Evolutionary conservation across 1,139 yeast species (phyloP).

Genomic region (Diutina mesorugosa): DNA sequence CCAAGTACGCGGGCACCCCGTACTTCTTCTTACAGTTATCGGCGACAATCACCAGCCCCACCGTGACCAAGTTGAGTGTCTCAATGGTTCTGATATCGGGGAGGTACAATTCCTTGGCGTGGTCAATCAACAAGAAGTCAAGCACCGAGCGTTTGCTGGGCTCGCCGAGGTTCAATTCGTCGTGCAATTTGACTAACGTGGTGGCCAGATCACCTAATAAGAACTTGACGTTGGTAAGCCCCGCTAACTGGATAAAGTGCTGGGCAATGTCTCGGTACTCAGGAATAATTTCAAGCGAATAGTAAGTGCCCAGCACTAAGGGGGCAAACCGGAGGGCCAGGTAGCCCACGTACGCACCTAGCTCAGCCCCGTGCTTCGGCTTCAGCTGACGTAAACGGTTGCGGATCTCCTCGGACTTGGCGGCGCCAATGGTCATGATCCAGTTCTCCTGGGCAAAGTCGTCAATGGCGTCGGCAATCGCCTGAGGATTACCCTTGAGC

Average conservation of each 20-base stretch:
- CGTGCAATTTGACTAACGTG: slow-evolving; percentile 15
- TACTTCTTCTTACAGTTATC: slow-evolving; percentile 21
- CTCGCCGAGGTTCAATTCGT: slow-evolving; percentile 5
- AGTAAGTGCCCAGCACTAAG: slow-evolving; percentile 17
- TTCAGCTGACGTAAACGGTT: slow-evolving; percentile 12
- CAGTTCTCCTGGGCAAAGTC: background rate
- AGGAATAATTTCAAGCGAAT: slow-evolving; percentile 22
- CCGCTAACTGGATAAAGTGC: slow-evolving; percentile 22
- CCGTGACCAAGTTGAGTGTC: slow-evolving; percentile 22
- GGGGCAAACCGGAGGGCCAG: slow-evolving; percentile 25
- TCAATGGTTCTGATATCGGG: slow-evolving; percentile 33
- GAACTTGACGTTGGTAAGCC: slow-evolving; percentile 19
- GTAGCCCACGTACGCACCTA: slow-evolving; percentile 34
- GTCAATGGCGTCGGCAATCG: slow-evolving; percentile 1
- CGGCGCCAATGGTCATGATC: slow-evolving; percentile 20
- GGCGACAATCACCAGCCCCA: slow-evolving; percentile 28
- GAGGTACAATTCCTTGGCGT: slow-evolving; percentile 23
- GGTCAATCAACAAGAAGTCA: slow-evolving; percentile 31
- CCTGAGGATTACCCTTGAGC: background rate
- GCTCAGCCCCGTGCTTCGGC: slow-evolving; percentile 25
- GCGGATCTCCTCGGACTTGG: slow-evolving; percentile 19
- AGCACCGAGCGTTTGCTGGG: slow-evolving; percentile 6
- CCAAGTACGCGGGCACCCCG: slow-evolving; percentile 28
- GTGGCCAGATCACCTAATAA: slow-evolving; percentile 24
- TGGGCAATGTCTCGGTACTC: slow-evolving; percentile 22